Conservation (phyloP, 495 filamentous ascomycete species). For the Tetracladium marchalianum region DNA sequence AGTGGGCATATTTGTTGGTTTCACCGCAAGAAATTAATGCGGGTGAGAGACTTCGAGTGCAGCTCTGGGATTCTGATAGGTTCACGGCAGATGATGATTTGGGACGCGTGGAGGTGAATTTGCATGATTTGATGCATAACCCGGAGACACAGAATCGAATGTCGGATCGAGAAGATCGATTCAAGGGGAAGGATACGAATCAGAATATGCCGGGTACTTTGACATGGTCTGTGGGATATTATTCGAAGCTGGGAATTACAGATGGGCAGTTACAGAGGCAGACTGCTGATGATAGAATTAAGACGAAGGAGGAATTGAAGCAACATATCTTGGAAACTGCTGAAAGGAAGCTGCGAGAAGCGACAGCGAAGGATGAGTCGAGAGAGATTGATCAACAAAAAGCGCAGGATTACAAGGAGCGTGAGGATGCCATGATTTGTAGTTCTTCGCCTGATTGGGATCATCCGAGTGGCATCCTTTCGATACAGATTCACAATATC, state of each 20-base stretch:
- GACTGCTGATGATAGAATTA: conserved; percentile 39
- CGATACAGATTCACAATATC: conserved; percentile 65
- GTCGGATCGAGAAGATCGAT: conserved; percentile 46
- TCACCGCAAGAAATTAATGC: conserved; percentile 62
- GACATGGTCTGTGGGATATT: conserved; percentile 62
- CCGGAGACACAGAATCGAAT: conserved; percentile 42
- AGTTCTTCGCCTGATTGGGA: conserved; percentile 45
- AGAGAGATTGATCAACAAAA: conserved; percentile 52
- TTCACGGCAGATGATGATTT: conserved; percentile 63
- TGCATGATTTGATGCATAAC: conserved; percentile 53
- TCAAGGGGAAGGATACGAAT: conserved; percentile 47
- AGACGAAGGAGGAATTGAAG: conserved; percentile 41
- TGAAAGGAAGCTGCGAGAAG: conserved; percentile 52
- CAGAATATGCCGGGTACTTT: conserved; percentile 61
- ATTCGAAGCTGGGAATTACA: conserved; percentile 49
- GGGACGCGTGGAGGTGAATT: conserved; percentile 54
- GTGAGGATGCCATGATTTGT: conserved; percentile 43
- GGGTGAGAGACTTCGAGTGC: conserved; percentile 53
- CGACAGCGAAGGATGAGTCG: conserved; percentile 37
- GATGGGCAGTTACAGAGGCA: conserved; percentile 42
- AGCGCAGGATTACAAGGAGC: conserved; percentile 45
- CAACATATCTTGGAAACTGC: conserved; percentile 38
- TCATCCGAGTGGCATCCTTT: conserved; percentile 52
- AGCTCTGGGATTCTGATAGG: conserved; percentile 65
- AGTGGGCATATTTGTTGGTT: conserved; percentile 55